A percentile compares a stretch with the other conserved stretches of the same genome.
These are phyloP conservation scores for Penicillium sp. DNA, from an alignment of 2,329 filamentous ascomycete species.

Conservation along the genomic window DNA sequence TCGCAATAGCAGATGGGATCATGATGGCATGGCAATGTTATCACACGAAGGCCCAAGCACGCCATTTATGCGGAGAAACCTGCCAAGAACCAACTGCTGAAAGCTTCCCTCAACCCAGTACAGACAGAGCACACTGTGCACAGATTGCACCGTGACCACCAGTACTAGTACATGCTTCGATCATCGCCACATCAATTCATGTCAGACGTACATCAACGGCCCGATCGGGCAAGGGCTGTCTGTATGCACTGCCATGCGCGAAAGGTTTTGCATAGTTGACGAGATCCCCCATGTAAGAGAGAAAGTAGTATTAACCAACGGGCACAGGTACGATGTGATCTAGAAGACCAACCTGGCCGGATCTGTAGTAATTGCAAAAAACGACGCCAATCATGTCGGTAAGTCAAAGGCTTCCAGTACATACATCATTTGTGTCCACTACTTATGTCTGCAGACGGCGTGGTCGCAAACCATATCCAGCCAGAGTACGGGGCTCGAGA, in stretches of 20 bases:
- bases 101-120: not conserved
- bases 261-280: not conserved
- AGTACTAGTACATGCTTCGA: too few relatives aligned
- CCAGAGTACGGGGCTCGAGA: not conserved
- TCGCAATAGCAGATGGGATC: too few relatives aligned
- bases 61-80: not conserved
- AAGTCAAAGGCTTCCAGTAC: too few relatives aligned
- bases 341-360: conserved; percentile 1
- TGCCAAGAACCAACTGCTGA: not conserved
- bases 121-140: too few relatives aligned
- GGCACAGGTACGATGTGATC: conserved; percentile 5
- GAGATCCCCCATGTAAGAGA: not conserved
- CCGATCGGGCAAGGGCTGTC: conserved; percentile 5
- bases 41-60: not conserved
- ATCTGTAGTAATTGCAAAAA: conserved; percentile 6
- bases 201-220: not conserved
- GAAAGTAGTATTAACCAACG: not conserved
- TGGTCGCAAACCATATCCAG: conserved; percentile 1
- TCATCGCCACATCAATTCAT: not conserved
- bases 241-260: conserved; percentile 6
- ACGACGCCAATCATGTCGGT: conserved; percentile 3
- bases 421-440: not conserved
- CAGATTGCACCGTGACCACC: too few relatives aligned
- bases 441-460: not conserved
- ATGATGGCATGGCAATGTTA: too few relatives aligned